Evolutionary conservation across 257 asterid genomes (phyloP), one percentile per base, ranked within the genome.

Genomic region (Catharanthus roseus): DNA sequence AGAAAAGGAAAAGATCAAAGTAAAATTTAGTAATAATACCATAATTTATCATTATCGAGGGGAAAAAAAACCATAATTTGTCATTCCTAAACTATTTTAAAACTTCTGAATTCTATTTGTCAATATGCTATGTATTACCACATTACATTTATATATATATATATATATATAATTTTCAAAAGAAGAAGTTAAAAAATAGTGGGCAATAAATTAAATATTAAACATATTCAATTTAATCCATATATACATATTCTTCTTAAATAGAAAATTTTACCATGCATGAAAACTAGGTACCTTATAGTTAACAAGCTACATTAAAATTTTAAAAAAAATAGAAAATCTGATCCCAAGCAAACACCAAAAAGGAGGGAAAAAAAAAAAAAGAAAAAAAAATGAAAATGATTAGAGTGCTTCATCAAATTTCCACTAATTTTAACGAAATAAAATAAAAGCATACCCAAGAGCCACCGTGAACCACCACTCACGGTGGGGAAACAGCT

Each of bases 391-490:
- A 29, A 13, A 28, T 0, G 10, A 11, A 16, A 15, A 16, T 10
- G 5, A 18, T 12, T 23, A 15, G 18, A 29, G 2, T 21, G 38
- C 26, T 41, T 31, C 18, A 44, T 56, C 19, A 72, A 33, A 54
- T 24, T 73, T 65, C 54, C 47, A 60, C 53, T 11, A 69, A 70
- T 18, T 26, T 6, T 45, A 63, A 34, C 42, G 10, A 65, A 5
- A 75, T 4, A 53, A 60, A 38, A 38, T n/a, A n/a, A 38, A 65
- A 77, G 51, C 6, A 63, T 54, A 77, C 34, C 44, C 36, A 74
- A 23, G 68, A 73, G 51, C 74, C 66, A 70, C 74, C 66, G 72
- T 44, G 58, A 72, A 75, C 83, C 82, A 75, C 82, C 82, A 67
- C 19, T 69, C 62, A 70, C 56, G 55, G 73, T 29, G 78, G 88